Evolutionary conservation across 768 basidiomycete genomes (phyloP), one percentile per base, ranked within the genome.

Genomic region (Tulasnella calospora): DNA sequence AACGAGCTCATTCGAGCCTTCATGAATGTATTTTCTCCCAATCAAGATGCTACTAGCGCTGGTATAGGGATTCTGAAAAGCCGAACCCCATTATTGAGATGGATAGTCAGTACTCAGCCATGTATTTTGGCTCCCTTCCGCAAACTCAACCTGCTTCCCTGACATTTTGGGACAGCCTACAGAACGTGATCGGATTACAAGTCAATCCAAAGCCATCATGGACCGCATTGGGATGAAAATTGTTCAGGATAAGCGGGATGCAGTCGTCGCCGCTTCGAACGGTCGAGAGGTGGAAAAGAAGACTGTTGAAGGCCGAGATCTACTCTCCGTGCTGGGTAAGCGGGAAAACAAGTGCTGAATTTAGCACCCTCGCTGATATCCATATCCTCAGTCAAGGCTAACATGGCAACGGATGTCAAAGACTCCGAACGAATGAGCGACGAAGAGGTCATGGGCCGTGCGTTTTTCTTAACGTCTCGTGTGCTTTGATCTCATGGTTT

Each of bases 1-100:
- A 84, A 83, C 77, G 85, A 84, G 76, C 83, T 85, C 15, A 83
- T 81, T 47, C 55, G 80, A 57, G 85, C 85, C 3, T 84, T 85
- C 73, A 79, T 55, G 12, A 79, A 78, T 10, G 79, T 85, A 10
- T 83, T 85, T 80, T 30, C 75, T n/a, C 75, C 75, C 19, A 30
- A 47, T n/a, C 38, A 33, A 38, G 38, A 51, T 15, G 44, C 17
- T 44, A 15, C 44, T 67, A 13, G 23, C 1, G n/a, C 30, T 40
- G n/a, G 61, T 33, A 9, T 76, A 4, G 23, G 51, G 0, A 51
- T 51, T 5, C 23, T 51, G 3, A n/a, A 21, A n/a, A 51, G 51
- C 46, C 21, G 21, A 23, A 51, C 35, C 19, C 19, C 70, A n/a
- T 1, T 35, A 35, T 41, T 35, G 30, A 71, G 13, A 6, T 35